phyloP scores from a whole-genome alignment of 106 monocot species.

The Hemerocallis citrina region DNA sequence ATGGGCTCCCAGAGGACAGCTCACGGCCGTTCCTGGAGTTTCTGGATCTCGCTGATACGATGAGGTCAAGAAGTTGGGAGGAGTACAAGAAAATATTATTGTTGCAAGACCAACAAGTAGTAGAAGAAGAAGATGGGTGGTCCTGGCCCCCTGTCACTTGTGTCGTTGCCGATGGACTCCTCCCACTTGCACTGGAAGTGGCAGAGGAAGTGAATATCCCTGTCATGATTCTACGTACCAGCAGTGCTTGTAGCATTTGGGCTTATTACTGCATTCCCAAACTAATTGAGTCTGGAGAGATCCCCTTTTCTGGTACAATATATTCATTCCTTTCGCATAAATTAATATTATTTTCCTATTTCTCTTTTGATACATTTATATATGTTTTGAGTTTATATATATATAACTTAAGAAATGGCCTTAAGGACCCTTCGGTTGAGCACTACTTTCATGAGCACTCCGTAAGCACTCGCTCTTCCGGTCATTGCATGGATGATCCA shows the following conservation, averaged over 20 bases:
- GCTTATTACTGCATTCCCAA: background rate
- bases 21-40: background rate
- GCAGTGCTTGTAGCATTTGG: background rate
- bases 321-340: background rate
- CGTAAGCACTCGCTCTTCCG: too few relatives aligned
- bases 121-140: too few relatives aligned
- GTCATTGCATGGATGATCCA: too few relatives aligned
- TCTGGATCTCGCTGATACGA: background rate
- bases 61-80: background rate
- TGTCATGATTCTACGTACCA: background rate
- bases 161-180: background rate
- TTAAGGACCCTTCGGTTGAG: too few relatives aligned
- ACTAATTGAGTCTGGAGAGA: background rate
- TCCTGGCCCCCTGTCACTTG: background rate
- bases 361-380: too few relatives aligned
- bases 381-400: background rate
- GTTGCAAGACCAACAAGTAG: background rate
- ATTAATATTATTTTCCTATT: too few relatives aligned
- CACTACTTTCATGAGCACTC: too few relatives aligned
- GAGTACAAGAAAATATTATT: background rate
- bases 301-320: background rate
- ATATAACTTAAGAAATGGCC: too few relatives aligned
- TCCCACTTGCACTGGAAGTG: background rate
- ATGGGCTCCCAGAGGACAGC: background rate
- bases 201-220: background rate